These are phyloP conservation scores for Pilaira anomala DNA, from an alignment of 192 early-diverging fungal species.

Conservation along the genomic window DNA sequence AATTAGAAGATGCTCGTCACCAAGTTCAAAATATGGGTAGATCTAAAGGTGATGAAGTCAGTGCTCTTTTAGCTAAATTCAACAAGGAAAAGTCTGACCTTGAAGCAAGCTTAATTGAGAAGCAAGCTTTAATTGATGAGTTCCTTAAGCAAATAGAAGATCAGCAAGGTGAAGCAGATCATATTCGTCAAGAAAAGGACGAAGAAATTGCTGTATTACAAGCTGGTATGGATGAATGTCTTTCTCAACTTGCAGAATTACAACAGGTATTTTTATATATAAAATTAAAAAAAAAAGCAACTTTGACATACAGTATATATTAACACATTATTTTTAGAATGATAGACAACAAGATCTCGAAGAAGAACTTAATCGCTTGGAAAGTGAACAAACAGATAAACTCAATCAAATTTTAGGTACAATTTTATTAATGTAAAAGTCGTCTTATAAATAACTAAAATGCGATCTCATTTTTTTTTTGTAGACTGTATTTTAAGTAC, in stretches of 20 bases:
- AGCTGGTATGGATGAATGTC: slow-evolving; percentile 79
- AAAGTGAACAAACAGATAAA: slow-evolving; percentile 60
- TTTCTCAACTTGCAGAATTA: slow-evolving; percentile 68
- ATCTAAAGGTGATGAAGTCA: slow-evolving; percentile 80
- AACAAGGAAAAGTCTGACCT: slow-evolving; percentile 82
- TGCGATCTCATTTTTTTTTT: slow-evolving; percentile 8
- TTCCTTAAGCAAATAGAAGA: slow-evolving; percentile 35
- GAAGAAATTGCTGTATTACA: slow-evolving; percentile 78
- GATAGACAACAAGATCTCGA: slow-evolving; percentile 52
- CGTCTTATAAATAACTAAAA: neutral
- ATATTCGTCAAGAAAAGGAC: slow-evolving; percentile 58
- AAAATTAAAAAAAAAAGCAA: slow-evolving; percentile 38
- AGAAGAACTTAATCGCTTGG: slow-evolving; percentile 62
- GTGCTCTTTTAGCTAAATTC: slow-evolving; percentile 75
- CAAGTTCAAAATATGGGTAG: slow-evolving; percentile 74
- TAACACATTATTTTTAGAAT: slow-evolving; percentile 19
- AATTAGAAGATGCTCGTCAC: slow-evolving; percentile 75
- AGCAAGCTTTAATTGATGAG: slow-evolving; percentile 43
- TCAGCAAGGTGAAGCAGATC: slow-evolving; percentile 38
- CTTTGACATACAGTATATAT: slow-evolving; percentile 53
- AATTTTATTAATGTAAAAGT: neutral
- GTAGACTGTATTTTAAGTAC: slow-evolving; percentile 83
- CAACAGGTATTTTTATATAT: slow-evolving; percentile 54
- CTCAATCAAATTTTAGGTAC: slow-evolving; percentile 72
- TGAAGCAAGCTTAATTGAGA: slow-evolving; percentile 54